Conservation (phyloP, 2,329 filamentous ascomycete species). For the Celoporthe dispersa region DNA sequence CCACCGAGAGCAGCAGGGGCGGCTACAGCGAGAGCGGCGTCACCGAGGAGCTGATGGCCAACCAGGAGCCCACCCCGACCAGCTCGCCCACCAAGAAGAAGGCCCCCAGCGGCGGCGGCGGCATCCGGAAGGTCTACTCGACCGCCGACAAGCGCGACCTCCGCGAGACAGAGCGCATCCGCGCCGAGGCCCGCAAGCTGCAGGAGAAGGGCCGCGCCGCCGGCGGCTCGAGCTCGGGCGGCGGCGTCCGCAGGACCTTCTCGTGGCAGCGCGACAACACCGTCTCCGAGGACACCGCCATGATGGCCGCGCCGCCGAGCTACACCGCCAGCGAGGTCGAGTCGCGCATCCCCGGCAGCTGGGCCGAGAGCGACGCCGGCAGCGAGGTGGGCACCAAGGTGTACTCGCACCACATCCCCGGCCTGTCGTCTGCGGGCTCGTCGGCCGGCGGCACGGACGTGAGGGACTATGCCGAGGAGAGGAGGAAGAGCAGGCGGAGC, state of each 20-base stretch:
- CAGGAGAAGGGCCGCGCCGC: conserved; percentile 56
- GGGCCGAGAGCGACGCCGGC: conserved; percentile 46
- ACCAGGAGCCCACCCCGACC: conserved; percentile 62
- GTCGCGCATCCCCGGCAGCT: conserved; percentile 43
- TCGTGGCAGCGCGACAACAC: conserved; percentile 30
- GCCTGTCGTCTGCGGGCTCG: conserved; percentile 45
- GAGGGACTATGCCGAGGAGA: conserved; percentile 49
- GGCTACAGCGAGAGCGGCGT: conserved; percentile 47
- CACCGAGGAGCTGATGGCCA: conserved; percentile 63
- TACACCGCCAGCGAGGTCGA: conserved; percentile 30
- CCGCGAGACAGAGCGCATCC: conserved; percentile 58
- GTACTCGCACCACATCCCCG: conserved; percentile 60
- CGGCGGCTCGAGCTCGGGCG: conserved; percentile 46
- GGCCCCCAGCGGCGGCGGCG: conserved; percentile 38
- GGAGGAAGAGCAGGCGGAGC: conserved; percentile 45
- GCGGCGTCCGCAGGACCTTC: conserved; percentile 34
- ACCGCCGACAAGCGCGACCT: conserved; percentile 58
- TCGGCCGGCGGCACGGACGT: conserved; percentile 35
- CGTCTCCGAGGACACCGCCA: conserved; percentile 24
- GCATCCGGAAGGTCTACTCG: conserved; percentile 67
- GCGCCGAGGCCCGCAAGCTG: conserved; percentile 60
- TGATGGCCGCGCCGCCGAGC: conserved; percentile 32
- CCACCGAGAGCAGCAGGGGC: conserved; percentile 59
- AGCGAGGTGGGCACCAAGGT: conserved; percentile 62
- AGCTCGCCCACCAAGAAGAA: conserved; percentile 54